Conservation (phyloP, 148 eudicot species). For the Vaccinium vitisidaea region DNA sequence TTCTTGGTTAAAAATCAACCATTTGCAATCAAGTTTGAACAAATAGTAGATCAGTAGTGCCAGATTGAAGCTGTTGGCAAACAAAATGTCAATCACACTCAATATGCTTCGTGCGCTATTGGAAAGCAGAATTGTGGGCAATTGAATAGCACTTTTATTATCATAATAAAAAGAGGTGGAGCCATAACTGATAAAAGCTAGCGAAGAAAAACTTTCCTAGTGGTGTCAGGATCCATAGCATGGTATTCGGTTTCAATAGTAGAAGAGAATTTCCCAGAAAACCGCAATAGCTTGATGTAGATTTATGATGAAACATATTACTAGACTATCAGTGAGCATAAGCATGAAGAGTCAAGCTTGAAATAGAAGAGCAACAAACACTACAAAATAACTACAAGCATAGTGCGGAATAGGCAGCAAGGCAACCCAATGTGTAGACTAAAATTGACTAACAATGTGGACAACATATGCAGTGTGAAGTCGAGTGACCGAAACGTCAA, state of each 20-base stretch:
- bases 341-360: background rate
- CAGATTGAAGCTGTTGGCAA: background rate
- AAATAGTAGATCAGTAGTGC: background rate
- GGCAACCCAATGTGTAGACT: background rate
- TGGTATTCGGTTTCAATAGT: background rate
- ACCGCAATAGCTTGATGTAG: background rate
- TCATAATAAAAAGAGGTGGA: background rate
- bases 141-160: too few species aligned
- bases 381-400: background rate
- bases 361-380: background rate
- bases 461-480: background rate
- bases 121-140: background rate
- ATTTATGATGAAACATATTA: background rate
- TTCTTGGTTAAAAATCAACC: background rate
- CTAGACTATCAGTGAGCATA: background rate
- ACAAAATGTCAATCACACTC: background rate
- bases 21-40: background rate
- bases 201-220: background rate
- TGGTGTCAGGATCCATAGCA: background rate
- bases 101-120: background rate
- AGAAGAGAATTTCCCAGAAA: background rate
- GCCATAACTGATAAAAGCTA: background rate
- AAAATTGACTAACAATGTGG: background rate
- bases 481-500: background rate
- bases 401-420: background rate